These are phyloP conservation scores for Leccinum disarticulatum DNA, from an alignment of 768 basidiomycete genomes.

Conservation along the genomic window DNA sequence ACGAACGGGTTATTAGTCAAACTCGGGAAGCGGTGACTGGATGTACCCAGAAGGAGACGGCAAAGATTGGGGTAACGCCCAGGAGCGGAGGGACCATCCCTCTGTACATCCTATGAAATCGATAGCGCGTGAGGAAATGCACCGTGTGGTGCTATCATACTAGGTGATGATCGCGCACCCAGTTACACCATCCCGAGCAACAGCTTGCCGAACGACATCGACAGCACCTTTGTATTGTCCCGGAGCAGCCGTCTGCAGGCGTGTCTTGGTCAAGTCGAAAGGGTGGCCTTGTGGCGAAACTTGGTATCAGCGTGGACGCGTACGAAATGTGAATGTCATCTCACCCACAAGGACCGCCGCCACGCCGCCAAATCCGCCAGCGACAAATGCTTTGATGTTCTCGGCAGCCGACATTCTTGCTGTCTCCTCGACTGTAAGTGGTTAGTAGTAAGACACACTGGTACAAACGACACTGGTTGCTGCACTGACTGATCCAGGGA, in stretches of 20 bases:
- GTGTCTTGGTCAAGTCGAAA: constrained; percentile 96
- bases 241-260: constrained; percentile 87
- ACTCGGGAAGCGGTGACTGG: neutral
- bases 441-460: constrained; percentile 9
- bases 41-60: constrained; percentile 92
- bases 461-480: neutral
- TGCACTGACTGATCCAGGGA: neutral
- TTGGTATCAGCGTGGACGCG: constrained; percentile 7
- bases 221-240: constrained; percentile 90
- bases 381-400: constrained; percentile 80
- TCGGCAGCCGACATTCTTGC: constrained; percentile 34
- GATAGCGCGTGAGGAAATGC: constrained; percentile 2
- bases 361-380: constrained; percentile 91
- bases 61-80: constrained; percentile 97
- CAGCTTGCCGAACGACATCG: constrained; percentile 88
- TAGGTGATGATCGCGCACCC: constrained; percentile 55
- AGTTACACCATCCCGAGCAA: constrained; percentile 86
- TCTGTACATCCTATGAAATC: constrained; percentile 67
- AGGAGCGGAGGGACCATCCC: constrained; percentile 92
- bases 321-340: neutral
- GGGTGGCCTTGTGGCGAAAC: constrained; percentile 71
- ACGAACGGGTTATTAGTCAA: constrained; percentile 10
- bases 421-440: constrained; percentile 18
- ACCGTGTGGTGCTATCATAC: neutral
- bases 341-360: constrained; percentile 86